Percentiles rank a stretch among this genome's conserved stretches.
Evolutionary conservation across 306 rosid species (phyloP).

Genomic region (Fagus sylvatica): DNA sequence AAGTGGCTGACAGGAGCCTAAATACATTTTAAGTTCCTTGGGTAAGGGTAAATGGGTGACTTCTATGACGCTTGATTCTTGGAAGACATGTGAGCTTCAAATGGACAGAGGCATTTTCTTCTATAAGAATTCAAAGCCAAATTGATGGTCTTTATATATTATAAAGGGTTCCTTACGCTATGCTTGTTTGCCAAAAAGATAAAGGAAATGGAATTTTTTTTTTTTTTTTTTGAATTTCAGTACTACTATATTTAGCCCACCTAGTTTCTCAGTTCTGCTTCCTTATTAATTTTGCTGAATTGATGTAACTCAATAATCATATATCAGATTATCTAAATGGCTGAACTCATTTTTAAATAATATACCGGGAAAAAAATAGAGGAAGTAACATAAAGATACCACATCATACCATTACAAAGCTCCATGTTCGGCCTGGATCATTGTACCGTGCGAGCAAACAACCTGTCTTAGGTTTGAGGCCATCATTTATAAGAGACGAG

Average conservation of each 20-base stretch:
- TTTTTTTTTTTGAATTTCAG: not conserved
- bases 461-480: conserved; percentile 67
- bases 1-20: not conserved
- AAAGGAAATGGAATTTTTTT: not conserved
- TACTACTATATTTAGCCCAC: not conserved
- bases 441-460: conserved; percentile 96
- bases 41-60: not conserved
- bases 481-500: conserved; percentile 48
- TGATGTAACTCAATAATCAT: too few relatives aligned
- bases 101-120: not conserved
- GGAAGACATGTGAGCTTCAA: not conserved
- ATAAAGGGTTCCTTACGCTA: not conserved
- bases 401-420: conserved; percentile 67
- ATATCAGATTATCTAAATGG: not conserved
- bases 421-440: conserved; percentile 85
- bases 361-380: not conserved
- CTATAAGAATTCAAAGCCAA: not conserved
- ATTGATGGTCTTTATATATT: not conserved
- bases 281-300: not conserved
- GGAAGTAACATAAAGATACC: conserved; percentile 5
- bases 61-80: not conserved
- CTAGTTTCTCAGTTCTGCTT: not conserved
- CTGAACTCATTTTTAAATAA: not conserved
- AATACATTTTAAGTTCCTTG: not conserved
- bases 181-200: not conserved